Conservation (phyloP, 805 yeast genomes). For the Brettanomyces custersianus region DNA sequence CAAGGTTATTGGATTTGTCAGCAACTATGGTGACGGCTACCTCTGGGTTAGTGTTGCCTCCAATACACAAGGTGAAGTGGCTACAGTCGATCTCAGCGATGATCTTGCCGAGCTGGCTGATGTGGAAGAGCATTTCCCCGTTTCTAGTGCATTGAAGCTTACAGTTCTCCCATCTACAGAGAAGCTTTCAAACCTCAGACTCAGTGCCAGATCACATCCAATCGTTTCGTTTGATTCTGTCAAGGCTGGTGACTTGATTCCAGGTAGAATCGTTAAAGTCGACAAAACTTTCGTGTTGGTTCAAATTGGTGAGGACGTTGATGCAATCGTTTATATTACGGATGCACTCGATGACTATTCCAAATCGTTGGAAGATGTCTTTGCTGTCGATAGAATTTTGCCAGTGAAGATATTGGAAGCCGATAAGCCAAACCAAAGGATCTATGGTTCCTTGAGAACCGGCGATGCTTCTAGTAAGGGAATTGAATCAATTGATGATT, state of each 20-base stretch:
- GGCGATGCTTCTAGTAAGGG: conserved; percentile 37
- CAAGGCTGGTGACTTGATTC: conserved; percentile 43
- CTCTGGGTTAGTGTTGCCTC: conserved; percentile 69
- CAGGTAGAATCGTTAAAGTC: conserved; percentile 55
- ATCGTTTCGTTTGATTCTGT: conserved; percentile 40
- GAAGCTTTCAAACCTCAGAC: conserved; percentile 31
- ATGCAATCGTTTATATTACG: conserved; percentile 60
- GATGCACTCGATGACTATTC: conserved; percentile 71
- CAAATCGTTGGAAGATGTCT: conserved; percentile 40
- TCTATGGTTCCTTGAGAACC: conserved; percentile 58
- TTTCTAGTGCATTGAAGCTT: conserved; percentile 63
- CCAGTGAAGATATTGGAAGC: conserved; percentile 45
- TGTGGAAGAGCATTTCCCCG: conserved; percentile 50
- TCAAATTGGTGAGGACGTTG: conserved; percentile 54
- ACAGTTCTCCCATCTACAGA: conserved; percentile 44
- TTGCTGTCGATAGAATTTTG: conserved; percentile 42
- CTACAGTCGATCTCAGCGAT: conserved; percentile 54
- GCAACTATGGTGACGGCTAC: conserved; percentile 49
- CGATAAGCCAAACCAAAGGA: conserved; percentile 40
- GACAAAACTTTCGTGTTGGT: conserved; percentile 54
- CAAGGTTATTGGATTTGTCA: conserved; percentile 51
- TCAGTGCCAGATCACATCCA: conserved; percentile 35
- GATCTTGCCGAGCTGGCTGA: conserved; percentile 39
- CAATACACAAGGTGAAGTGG: conserved; percentile 53
- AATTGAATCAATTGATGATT: conserved; percentile 40